Percentiles rank a stretch among this genome's conserved stretches.
Evolutionary conservation across 441 rosid species (phyloP).

Genomic region (Pelargonium exstipulatum): DNA sequence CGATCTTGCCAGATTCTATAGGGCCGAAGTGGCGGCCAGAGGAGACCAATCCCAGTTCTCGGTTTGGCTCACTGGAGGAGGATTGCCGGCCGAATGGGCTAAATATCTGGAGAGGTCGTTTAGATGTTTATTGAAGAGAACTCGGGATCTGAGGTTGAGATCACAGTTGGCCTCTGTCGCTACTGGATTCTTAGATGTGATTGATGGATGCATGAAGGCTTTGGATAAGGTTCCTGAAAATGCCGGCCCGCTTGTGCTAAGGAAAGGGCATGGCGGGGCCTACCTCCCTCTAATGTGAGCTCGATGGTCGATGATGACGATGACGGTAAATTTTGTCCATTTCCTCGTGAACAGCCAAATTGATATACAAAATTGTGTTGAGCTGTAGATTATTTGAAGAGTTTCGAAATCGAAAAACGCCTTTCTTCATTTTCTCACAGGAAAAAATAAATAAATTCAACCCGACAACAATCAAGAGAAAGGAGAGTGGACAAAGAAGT

Average conservation of each 20-base stretch:
- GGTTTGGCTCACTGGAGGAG: constrained; percentile 93
- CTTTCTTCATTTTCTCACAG: not conserved
- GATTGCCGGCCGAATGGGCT: constrained; percentile 95
- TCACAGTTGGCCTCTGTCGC: constrained; percentile 74
- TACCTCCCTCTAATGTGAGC: constrained; percentile 90
- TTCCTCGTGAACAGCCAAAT: not conserved
- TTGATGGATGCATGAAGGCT: constrained; percentile 49
- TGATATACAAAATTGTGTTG: too few species aligned
- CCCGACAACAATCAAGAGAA: not conserved
- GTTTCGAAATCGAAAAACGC: not conserved
- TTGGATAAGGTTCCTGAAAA: constrained; percentile 78
- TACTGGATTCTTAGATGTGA: constrained; percentile 73
- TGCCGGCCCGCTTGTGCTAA: constrained; percentile 69
- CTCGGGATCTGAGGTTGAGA: constrained; percentile 69
- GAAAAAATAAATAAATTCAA: not conserved
- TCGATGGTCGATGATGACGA: not conserved
- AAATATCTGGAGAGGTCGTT: constrained; percentile 83
- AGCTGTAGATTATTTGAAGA: too few species aligned
- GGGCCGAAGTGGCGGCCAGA: constrained; percentile 87
- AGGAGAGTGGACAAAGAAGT: not conserved
- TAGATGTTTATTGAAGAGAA: constrained; percentile 82
- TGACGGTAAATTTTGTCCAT: not conserved
- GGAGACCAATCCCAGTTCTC: constrained; percentile 96
- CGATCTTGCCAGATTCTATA: constrained; percentile 80
- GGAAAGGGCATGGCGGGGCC: constrained; percentile 95